Conservation (phyloP, 345 rosid genomes). For the Rhodomyrtus tomentosa region DNA sequence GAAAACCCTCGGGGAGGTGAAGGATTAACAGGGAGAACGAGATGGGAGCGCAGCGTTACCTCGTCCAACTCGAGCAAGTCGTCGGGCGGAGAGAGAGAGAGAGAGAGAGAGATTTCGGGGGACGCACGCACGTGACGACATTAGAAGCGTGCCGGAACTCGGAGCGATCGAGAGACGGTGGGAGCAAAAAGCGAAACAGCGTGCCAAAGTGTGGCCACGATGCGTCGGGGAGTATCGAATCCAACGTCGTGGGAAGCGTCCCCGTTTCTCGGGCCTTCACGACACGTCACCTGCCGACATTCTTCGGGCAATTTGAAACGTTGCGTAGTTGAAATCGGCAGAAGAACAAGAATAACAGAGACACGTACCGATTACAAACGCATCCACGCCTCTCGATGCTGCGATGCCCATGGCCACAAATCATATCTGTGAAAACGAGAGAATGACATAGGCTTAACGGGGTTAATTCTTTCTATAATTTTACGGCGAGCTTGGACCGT, state of each 20-base stretch:
- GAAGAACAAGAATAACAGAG: neutral
- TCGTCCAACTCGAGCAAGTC: neutral
- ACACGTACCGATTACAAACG: neutral
- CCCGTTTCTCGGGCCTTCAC: neutral
- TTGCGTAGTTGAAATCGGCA: neutral
- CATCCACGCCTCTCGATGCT: neutral
- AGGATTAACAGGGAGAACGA: neutral
- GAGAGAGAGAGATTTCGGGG: neutral
- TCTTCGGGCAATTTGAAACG: neutral
- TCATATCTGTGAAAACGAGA: neutral
- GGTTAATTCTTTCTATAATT: neutral
- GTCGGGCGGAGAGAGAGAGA: neutral
- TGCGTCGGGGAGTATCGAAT: neutral
- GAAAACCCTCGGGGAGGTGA: neutral
- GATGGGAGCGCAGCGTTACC: neutral
- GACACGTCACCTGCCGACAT: neutral
- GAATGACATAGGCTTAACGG: neutral
- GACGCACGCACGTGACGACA: neutral
- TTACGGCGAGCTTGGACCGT: neutral
- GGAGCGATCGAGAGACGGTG: neutral
- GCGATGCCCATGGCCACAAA: neutral
- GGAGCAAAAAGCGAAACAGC: neutral
- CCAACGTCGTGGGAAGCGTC: neutral
- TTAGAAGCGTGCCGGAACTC: neutral
- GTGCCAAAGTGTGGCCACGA: neutral